Percentiles rank a stretch among this genome's conserved stretches.
These are phyloP conservation scores for Apiotrichum siamense DNA, from an alignment of 1,284 basidiomycete species.

Conservation along the genomic window DNA sequence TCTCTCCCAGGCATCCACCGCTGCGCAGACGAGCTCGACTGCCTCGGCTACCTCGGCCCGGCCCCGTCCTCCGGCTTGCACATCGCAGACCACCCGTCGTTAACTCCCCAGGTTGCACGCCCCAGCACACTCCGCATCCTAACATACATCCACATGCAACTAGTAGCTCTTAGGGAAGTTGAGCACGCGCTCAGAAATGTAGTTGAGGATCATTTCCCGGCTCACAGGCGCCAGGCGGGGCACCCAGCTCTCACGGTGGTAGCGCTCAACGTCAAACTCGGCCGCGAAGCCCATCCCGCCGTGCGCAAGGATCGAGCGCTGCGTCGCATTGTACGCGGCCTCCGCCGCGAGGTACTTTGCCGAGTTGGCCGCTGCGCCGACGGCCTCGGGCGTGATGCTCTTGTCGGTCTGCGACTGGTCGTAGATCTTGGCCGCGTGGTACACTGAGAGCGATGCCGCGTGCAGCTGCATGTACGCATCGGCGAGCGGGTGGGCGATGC, in stretches of 20 bases:
- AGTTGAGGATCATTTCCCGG: slow-evolving; percentile 19
- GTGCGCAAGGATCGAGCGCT: slow-evolving; percentile 14
- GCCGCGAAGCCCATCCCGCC: slow-evolving; percentile 18
- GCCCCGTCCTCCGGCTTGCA: no score
- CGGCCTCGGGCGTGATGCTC: slow-evolving; percentile 6
- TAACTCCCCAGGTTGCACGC: no score
- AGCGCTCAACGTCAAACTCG: slow-evolving; percentile 19
- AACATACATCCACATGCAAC: background rate
- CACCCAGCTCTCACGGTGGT: slow-evolving; percentile 14
- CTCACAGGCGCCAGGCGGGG: slow-evolving; percentile 17
- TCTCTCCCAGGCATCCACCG: no score
- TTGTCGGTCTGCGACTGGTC: slow-evolving; percentile 11
- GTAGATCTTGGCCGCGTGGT: slow-evolving; percentile 18
- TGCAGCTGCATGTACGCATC: slow-evolving; percentile 20
- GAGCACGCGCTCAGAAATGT: slow-evolving; percentile 16
- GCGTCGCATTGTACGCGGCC: slow-evolving; percentile 15
- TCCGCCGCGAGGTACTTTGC: slow-evolving; percentile 17
- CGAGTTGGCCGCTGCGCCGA: slow-evolving; percentile 15
- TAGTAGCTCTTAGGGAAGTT: slow-evolving; percentile 19
- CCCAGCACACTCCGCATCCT: no score
- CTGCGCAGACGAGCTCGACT: no score
- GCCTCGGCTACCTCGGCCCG: no score
- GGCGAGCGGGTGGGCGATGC: slow-evolving; percentile 19
- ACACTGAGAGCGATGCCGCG: slow-evolving; percentile 9
- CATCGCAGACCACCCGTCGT: no score